A percentile compares a stretch with the other conserved stretches of the same genome.
Conservation (phyloP, 2,329 filamentous ascomycete genomes). For the Venturia oleaginea region DNA sequence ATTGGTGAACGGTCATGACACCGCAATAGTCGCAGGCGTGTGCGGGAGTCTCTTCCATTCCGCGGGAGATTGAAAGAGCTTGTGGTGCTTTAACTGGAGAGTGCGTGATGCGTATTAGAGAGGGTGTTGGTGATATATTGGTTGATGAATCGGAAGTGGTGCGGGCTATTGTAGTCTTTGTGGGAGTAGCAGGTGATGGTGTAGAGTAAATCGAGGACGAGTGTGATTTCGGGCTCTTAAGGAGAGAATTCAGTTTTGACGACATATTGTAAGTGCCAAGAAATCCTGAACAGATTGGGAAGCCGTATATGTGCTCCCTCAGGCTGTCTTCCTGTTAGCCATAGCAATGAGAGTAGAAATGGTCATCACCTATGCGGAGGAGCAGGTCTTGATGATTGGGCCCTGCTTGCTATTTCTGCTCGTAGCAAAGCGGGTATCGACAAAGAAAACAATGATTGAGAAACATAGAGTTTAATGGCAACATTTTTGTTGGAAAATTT, state of each 20-base stretch:
- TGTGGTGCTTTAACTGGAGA: background rate
- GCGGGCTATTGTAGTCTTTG: background rate
- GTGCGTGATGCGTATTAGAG: background rate
- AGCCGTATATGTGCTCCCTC: background rate
- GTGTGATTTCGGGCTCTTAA: background rate
- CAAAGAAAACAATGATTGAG: background rate
- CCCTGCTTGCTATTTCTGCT: background rate
- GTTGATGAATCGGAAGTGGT: background rate
- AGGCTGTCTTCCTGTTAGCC: background rate
- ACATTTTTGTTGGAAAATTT: conserved; percentile 18
- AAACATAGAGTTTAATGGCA: conserved; percentile 13
- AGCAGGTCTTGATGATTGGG: background rate
- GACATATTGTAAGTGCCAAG: background rate
- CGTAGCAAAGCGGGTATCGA: background rate
- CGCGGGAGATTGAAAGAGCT: background rate
- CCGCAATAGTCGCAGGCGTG: background rate
- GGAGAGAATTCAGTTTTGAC: background rate
- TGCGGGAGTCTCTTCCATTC: background rate
- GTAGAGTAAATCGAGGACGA: background rate
- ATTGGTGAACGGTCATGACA: background rate
- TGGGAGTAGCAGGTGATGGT: background rate
- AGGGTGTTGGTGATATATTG: background rate
- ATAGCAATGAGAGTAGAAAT: background rate
- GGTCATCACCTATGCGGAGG: background rate
- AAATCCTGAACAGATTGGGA: background rate